Conservation (phyloP, 2,329 filamentous ascomycete species). For the Karstenula rhodostoma region DNA sequence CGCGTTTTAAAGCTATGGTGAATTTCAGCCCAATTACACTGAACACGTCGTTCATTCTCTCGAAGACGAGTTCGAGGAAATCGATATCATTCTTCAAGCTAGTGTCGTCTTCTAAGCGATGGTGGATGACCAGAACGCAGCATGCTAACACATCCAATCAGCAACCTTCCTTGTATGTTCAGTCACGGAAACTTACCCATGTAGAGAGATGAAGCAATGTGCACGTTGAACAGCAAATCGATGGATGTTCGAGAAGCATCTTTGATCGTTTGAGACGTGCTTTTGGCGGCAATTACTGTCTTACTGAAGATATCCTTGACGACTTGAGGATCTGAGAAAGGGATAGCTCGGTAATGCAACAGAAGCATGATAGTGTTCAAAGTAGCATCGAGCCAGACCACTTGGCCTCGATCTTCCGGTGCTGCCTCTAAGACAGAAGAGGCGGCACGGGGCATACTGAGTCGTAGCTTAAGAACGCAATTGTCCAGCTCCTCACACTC, state of each 20-base stretch:
- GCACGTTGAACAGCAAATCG: conserved; percentile 35
- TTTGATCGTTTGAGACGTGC: conserved; percentile 36
- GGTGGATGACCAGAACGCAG: conserved; percentile 39
- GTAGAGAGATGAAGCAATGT: conserved; percentile 34
- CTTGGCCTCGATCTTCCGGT: conserved; percentile 25
- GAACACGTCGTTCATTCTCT: conserved; percentile 38
- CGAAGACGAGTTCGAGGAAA: conserved; percentile 35
- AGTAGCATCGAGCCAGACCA: conserved; percentile 37
- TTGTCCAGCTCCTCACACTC: conserved; percentile 37
- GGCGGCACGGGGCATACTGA: conserved; percentile 35
- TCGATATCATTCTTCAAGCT: conserved; percentile 36
- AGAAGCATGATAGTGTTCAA: conserved; percentile 36
- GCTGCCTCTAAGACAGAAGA: conserved; percentile 33
- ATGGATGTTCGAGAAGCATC: conserved; percentile 37
- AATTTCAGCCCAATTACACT: conserved; percentile 39
- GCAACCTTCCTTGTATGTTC: not conserved
- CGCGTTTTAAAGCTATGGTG: conserved; percentile 33
- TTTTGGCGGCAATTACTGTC: conserved; percentile 36
- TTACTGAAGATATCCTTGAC: conserved; percentile 21
- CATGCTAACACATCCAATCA: conserved; percentile 16
- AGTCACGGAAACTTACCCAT: conserved; percentile 14
- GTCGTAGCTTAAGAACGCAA: conserved; percentile 34
- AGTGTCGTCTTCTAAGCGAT: conserved; percentile 30
- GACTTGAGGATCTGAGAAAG: conserved; percentile 1
- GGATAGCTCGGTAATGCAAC: conserved; percentile 31